A percentile compares a stretch with the other conserved stretches of the same genome.
Evolutionary conservation across 805 yeast species (phyloP).

Genomic region (Monosporozyma servazzii): DNA sequence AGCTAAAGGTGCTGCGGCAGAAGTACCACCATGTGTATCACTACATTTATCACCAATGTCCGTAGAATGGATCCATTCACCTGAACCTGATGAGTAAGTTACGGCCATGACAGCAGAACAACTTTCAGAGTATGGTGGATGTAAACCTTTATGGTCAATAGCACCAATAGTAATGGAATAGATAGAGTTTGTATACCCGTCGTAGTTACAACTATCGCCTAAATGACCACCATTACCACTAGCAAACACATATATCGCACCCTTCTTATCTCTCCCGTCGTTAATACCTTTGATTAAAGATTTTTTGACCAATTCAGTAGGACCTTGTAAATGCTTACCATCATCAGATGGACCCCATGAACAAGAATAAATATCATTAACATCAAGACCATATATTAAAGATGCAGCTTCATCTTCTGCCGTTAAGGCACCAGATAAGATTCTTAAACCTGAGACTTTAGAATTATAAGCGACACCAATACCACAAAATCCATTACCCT

Average conservation of each 20-base stretch:
- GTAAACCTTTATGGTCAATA: constrained; percentile 75
- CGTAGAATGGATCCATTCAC: constrained; percentile 83
- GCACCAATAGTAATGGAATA: constrained; percentile 94
- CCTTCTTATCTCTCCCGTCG: constrained; percentile 73
- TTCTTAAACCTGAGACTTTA: constrained; percentile 82
- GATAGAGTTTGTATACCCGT: constrained; percentile 93
- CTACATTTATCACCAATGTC: constrained; percentile 66
- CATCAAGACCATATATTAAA: constrained; percentile 66
- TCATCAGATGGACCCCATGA: constrained; percentile 98
- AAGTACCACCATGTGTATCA: constrained; percentile 83
- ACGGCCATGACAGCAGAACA: constrained; percentile 93
- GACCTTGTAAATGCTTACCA: constrained; percentile 79
- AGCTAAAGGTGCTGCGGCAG: constrained; percentile 97
- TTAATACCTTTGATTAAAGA: constrained; percentile 79
- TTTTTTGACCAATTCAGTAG: constrained; percentile 65
- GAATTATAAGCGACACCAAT: constrained; percentile 90
- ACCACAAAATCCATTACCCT: constrained; percentile 79
- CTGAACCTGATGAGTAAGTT: constrained; percentile 86
- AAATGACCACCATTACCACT: constrained; percentile 83
- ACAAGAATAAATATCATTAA: constrained; percentile 90
- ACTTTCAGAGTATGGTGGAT: constrained; percentile 84
- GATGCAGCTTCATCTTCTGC: constrained; percentile 89
- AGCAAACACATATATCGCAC: constrained; percentile 89
- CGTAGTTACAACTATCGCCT: constrained; percentile 91
- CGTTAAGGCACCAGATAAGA: constrained; percentile 70